Percentiles rank a stretch among this genome's conserved stretches.
Evolutionary conservation across 192 early-diverging fungal species (phyloP).

Genomic region (Umbelopsis sp.): DNA sequence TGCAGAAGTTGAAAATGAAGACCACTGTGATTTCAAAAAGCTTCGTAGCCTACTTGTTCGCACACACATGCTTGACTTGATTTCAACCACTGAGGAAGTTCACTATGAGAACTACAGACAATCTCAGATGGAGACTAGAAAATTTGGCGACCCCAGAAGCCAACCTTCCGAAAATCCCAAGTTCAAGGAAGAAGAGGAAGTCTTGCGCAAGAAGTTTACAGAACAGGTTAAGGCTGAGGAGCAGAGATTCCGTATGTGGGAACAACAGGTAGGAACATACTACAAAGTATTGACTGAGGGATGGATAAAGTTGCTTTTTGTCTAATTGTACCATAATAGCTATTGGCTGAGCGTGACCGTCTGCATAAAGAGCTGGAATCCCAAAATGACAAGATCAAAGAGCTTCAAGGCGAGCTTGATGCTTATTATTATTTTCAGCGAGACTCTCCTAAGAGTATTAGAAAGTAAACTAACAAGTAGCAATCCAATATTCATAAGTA

Average conservation of each 20-base stretch:
- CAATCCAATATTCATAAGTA: conserved; percentile 2
- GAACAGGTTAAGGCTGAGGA: conserved; percentile 97
- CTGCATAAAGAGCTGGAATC: conserved; percentile 98
- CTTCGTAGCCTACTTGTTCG: conserved; percentile 95
- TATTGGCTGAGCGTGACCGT: conserved; percentile 96
- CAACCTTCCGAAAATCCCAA: conserved; percentile 82
- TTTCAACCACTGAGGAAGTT: conserved; percentile 88
- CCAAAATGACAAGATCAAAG: conserved; percentile 90
- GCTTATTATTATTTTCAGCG: conserved; percentile 27
- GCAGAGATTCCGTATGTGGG: conserved; percentile 97
- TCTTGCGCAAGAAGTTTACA: conserved; percentile 92
- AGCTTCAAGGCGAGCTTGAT: conserved; percentile 83
- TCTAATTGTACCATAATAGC: conserved; percentile 23
- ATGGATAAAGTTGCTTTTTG: not conserved
- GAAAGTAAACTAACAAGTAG: conserved; percentile 20
- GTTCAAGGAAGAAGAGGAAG: conserved; percentile 99
- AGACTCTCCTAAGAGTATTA: conserved; percentile 37
- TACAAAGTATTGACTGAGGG: not conserved
- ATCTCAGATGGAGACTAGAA: conserved; percentile 84
- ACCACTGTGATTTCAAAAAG: conserved; percentile 98
- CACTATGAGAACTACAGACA: conserved; percentile 96
- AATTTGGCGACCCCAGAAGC: conserved; percentile 79
- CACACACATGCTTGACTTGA: conserved; percentile 97
- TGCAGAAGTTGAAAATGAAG: conserved; percentile 98
- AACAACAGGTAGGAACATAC: conserved; percentile 65